A percentile compares a stretch with the other conserved stretches of the same genome.
Evolutionary conservation across 352 stramenopile genomes (phyloP).

Genomic region (Phytopythium kandeliae): DNA sequence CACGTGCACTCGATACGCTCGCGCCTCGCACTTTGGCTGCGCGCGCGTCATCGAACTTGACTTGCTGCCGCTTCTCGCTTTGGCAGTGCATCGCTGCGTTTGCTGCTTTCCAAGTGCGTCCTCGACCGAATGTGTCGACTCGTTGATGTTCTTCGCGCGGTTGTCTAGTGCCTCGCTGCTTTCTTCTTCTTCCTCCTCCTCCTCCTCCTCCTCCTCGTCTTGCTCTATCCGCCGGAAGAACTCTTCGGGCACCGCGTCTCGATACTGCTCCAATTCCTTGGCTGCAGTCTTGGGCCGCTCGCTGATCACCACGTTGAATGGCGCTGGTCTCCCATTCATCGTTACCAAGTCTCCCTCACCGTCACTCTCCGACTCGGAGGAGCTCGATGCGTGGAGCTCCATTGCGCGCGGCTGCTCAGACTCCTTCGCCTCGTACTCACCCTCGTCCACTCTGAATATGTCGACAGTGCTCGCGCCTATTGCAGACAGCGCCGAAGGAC

Average conservation of each 20-base stretch:
- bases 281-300: constrained; percentile 43
- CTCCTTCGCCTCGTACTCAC: constrained; percentile 60
- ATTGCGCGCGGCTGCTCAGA: constrained; percentile 39
- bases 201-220: neutral
- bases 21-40: neutral
- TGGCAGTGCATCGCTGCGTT: neutral
- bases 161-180: no score
- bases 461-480: constrained; percentile 3
- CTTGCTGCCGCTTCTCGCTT: no score
- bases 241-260: constrained; percentile 38
- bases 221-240: constrained; percentile 43
- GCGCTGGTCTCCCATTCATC: neutral
- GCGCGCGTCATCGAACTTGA: neutral
- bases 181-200: no score
- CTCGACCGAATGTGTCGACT: no score
- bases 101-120: neutral
- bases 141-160: no score
- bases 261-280: constrained; percentile 52
- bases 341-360: constrained; percentile 6
- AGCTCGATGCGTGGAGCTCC: constrained; percentile 56
- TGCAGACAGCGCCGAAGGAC: neutral
- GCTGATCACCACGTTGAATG: neutral
- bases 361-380: constrained; percentile 36
- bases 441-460: constrained; percentile 14
- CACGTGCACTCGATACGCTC: constrained; percentile 29